Percentiles rank a stretch among this genome's conserved stretches.
phyloP scores from a whole-genome alignment of 352 stramenopile genomes.

The Phytophthora idaei region DNA sequence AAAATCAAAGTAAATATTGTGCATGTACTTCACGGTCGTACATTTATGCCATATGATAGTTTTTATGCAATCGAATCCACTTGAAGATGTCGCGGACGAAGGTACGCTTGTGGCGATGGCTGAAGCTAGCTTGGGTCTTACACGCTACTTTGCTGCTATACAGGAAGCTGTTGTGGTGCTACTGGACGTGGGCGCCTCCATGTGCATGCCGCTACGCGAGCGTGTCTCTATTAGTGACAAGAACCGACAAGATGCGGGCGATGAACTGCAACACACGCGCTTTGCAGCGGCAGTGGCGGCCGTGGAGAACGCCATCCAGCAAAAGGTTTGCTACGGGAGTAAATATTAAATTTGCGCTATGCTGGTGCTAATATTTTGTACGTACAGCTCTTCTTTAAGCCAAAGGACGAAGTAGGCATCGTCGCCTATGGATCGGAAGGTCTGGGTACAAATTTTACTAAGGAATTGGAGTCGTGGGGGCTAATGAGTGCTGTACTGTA shows the following conservation, averaged over 20 bases:
- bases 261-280: slow-evolving; percentile 47
- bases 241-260: slow-evolving; percentile 12
- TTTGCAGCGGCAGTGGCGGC: slow-evolving; percentile 65
- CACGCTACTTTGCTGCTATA: background rate
- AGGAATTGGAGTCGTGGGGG: background rate
- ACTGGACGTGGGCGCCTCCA: slow-evolving; percentile 69
- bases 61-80: background rate
- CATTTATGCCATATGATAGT: too few relatives aligned
- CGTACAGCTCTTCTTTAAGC: slow-evolving; percentile 72
- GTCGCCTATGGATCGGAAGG: slow-evolving; percentile 75
- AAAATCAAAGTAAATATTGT: background rate
- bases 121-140: background rate
- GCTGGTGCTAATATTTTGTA: background rate
- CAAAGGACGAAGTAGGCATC: slow-evolving; percentile 81
- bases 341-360: background rate
- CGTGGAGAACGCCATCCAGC: slow-evolving; percentile 68
- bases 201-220: slow-evolving; percentile 60
- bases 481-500: background rate
- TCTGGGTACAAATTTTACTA: background rate
- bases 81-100: slow-evolving; percentile 36
- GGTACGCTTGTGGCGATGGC: slow-evolving; percentile 9
- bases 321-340: slow-evolving; percentile 48
- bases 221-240: slow-evolving; percentile 25
- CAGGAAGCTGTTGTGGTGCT: slow-evolving; percentile 76
- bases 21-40: background rate